Evolutionary conservation across 768 basidiomycete genomes (phyloP), one percentile per base, ranked within the genome.

Genomic region (Tylopilus sp.): DNA sequence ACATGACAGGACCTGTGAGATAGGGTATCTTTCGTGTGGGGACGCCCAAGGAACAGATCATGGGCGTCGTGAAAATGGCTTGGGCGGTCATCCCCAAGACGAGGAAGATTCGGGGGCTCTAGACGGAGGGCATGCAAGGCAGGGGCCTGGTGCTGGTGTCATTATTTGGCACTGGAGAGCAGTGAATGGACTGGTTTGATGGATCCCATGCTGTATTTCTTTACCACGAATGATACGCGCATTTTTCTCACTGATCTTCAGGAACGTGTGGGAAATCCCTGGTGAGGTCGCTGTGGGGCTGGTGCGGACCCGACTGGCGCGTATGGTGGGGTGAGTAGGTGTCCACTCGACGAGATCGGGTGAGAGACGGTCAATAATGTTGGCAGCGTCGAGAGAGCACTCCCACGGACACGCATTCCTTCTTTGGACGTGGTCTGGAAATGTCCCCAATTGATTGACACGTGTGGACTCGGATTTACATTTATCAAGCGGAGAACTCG

Each of bases 91-190:
- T 48, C 21, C 42, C 31, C 42, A 38, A 43, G 39, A 58, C 48
- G 56, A 28, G 45, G 26, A 12, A 20, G 2, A 41, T 52, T 25
- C 48, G 28, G 49, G 42, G 17, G n/a, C 17, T 28, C 17, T 57
- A 39, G 17, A 42, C 39, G 23, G 28, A n/a, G n/a, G 41, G 49
- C 18, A 36, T 52, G 46, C 48, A 57, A 22, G 44, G n/a, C 0
- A 51, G 36, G 36, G 42, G 44, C 17, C 10, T 17, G 30, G 30
- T 36, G 28, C 25, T 42, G n/a, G n/a, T n/a, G n/a, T n/a, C n/a
- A n/a, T n/a, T n/a, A n/a, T n/a, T n/a, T n/a, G n/a, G n/a, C n/a
- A n/a, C n/a, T n/a, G n/a, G n/a, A n/a, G n/a, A n/a, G 36, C 11
- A 20, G 11, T 2, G 28, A 20, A 35, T 49, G 22, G 23, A 31